These are phyloP conservation scores for Rhododendron ovatum DNA, from an alignment of 148 eudicot species.

Conservation along the genomic window DNA sequence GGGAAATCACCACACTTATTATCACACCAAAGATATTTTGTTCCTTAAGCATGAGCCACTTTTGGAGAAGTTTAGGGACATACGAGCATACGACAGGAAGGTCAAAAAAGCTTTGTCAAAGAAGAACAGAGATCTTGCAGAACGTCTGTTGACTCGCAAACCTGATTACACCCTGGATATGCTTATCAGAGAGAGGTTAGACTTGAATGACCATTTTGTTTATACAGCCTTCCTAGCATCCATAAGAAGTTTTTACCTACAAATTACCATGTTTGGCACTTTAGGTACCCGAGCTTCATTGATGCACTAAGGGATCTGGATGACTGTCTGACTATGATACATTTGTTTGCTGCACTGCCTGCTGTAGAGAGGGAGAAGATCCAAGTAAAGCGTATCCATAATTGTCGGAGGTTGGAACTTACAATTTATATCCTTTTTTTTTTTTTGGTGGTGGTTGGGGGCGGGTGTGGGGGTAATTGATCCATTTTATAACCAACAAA, in stretches of 20 bases:
- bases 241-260: neutral
- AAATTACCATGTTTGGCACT: conserved; percentile 1
- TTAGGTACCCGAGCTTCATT: conserved; percentile 84
- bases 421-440: neutral
- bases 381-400: conserved; percentile 67
- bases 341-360: conserved; percentile 90
- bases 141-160: conserved; percentile 49
- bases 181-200: conserved; percentile 76
- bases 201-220: neutral
- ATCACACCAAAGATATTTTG: conserved; percentile 79
- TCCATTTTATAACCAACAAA: no score
- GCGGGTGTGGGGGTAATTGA: no score
- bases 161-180: conserved; percentile 63
- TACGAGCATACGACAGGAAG: conserved; percentile 63
- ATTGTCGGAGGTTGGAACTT: conserved; percentile 65
- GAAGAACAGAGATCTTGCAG: conserved; percentile 76
- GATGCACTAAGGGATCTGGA: conserved; percentile 93
- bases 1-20: conserved; percentile 92
- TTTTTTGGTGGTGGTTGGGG: no score
- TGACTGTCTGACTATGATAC: conserved; percentile 89
- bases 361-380: conserved; percentile 75
- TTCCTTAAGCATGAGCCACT: conserved; percentile 81
- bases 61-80: conserved; percentile 65
- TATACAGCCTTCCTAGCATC: neutral
- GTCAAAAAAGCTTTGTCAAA: conserved; percentile 69